Evolutionary conservation across 768 basidiomycete genomes (phyloP).

Genomic region (Mycena rosella): DNA sequence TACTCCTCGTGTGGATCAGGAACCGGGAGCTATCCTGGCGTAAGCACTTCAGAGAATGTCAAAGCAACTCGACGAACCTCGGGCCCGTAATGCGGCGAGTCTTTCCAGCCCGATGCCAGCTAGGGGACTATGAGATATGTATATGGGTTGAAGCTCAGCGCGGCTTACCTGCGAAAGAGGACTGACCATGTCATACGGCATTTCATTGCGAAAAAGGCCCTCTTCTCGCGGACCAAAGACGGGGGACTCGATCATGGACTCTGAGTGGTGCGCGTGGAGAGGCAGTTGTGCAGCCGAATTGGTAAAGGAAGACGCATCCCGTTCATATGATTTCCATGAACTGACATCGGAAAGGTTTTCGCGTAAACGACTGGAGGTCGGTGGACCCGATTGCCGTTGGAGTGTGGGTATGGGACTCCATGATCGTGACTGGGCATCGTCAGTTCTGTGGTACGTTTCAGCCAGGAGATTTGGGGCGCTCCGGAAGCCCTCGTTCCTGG

Average conservation of each 20-base stretch:
- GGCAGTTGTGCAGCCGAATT: slow-evolving; percentile 3
- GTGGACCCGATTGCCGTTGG: neutral
- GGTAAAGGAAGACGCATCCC: neutral
- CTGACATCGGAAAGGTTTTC: slow-evolving; percentile 19
- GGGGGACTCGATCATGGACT: slow-evolving; percentile 14
- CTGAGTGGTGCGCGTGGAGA: slow-evolving; percentile 2
- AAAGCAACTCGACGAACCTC: slow-evolving; percentile 1
- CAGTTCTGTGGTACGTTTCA: neutral
- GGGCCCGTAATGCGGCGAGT: slow-evolving; percentile 7
- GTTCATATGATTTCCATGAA: slow-evolving; percentile 26
- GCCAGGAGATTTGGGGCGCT: slow-evolving; percentile 20
- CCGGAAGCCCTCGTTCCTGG: slow-evolving; percentile 10
- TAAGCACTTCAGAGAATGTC: neutral
- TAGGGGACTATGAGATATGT: neutral
- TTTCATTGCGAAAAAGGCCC: slow-evolving; percentile 29
- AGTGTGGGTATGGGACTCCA: slow-evolving; percentile 29
- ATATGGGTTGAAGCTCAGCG: neutral
- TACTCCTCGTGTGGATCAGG: neutral
- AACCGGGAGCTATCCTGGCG: slow-evolving; percentile 3
- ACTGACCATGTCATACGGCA: slow-evolving; percentile 32
- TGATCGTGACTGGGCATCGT: slow-evolving; percentile 7
- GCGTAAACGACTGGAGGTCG: neutral
- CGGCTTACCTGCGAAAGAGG: slow-evolving; percentile 31
- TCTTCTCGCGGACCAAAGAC: slow-evolving; percentile 28
- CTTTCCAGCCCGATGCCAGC: slow-evolving; percentile 30